Conservation (phyloP, 441 rosid genomes). For the Melianthus villosus region DNA sequence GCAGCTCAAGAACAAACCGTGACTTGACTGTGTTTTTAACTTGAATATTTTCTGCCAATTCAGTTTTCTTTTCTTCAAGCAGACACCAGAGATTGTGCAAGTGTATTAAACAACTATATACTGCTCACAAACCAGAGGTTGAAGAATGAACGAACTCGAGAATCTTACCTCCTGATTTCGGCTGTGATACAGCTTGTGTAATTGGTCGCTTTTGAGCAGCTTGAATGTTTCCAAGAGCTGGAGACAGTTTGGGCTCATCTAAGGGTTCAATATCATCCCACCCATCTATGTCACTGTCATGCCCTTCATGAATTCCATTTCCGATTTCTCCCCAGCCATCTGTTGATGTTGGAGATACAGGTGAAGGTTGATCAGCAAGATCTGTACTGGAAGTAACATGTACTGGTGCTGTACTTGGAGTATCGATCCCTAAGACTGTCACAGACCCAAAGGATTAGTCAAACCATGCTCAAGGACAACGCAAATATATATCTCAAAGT, state of each 20-base stretch:
- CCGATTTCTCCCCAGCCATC: conserved; percentile 99
- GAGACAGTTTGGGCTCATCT: conserved; percentile 72
- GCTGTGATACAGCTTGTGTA: conserved; percentile 41
- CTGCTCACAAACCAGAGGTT: not conserved
- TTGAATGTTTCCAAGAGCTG: conserved; percentile 68
- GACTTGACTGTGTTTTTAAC: no score
- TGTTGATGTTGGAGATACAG: conserved; percentile 78
- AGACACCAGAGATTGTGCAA: no score
- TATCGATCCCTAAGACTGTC: conserved; percentile 29
- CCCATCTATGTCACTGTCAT: conserved; percentile 67
- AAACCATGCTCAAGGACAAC: not conserved
- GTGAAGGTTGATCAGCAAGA: conserved; percentile 56
- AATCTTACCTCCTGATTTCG: conserved; percentile 52
- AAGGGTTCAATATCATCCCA: conserved; percentile 96
- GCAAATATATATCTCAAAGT: no score
- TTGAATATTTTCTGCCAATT: no score
- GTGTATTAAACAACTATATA: not conserved
- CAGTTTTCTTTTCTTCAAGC: no score
- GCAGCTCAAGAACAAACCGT: no score
- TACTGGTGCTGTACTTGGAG: conserved; percentile 34
- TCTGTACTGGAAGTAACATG: conserved; percentile 49
- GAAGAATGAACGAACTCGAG: not conserved
- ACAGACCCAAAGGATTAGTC: conserved; percentile 12
- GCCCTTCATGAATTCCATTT: conserved; percentile 60
- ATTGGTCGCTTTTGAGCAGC: conserved; percentile 88